Evolutionary conservation across 2,329 filamentous ascomycete genomes (phyloP), one percentile per base, ranked within the genome.

Genomic region (Diaporthe helianthi): DNA sequence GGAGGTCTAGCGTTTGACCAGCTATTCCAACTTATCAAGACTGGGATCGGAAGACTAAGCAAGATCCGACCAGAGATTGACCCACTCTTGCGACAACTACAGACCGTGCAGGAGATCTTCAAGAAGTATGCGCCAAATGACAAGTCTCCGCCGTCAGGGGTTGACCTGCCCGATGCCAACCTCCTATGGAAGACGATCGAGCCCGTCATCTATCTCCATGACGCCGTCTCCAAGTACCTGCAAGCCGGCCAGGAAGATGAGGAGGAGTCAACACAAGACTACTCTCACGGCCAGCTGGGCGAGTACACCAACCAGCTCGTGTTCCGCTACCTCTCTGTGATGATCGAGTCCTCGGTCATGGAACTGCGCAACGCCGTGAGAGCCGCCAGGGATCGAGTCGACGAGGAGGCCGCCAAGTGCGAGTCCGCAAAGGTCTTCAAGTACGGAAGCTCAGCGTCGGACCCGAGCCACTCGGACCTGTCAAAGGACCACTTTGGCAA

Each of bases 401-500:
- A 77, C 61, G 70, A 76, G 44, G 76, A 77, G 52, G 76, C 76
- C 3, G 73, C 75, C 41, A 76, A 77, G 49, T 74, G 75, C 3
- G 73, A 65, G 12, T 75, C 75, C 2, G 75, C 76, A 3, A 73
- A 71, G 9, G 71, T 77, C 26, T 77, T 76, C 61, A 61, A 74
- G 47, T 72, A 73, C 17, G 73, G 73, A 15, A 74, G 74, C 17
- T 83, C 83, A 0, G 84, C 75, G 1, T 85, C 84, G 1, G 84
- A 87, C 72, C 86, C 86, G 12, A 88, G 86, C 13, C 86, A 89
- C 74, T 88, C 86, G 2, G 80, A 88, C 65, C 80, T 89, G 10
- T 86, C 84, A 33, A 89, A 89, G 76, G 86, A 89, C 70, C 86
- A 89, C 73, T 89, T 89, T 72, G 83, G 83, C 75, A 88, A 89